phyloP scores from a whole-genome alignment of 768 basidiomycete genomes.

The Xerocomellus intermedius region DNA sequence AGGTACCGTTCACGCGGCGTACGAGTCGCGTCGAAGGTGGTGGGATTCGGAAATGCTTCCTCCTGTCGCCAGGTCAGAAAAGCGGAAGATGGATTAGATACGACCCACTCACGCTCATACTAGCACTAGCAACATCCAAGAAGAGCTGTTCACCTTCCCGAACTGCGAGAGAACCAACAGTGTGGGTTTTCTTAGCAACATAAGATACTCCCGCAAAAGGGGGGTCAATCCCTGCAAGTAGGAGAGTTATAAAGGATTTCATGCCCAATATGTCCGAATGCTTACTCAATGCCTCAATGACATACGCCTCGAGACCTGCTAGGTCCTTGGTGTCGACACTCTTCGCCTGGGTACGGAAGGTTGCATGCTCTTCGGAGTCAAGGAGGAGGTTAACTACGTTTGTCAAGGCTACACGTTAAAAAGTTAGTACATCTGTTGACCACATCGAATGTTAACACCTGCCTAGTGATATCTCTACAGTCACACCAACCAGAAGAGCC shows the following conservation, averaged over 20 bases:
- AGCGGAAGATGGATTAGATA: neutral
- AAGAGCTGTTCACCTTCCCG: conserved; percentile 56
- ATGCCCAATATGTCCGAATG: conserved; percentile 13
- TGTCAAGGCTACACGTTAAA: conserved; percentile 47
- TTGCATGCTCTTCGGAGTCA: conserved; percentile 42
- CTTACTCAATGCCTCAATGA: conserved; percentile 69
- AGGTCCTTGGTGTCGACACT: conserved; percentile 36
- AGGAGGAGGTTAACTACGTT: conserved; percentile 68
- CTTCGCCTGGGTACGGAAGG: conserved; percentile 36
- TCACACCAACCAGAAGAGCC: conserved; percentile 65
- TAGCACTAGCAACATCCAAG: conserved; percentile 57
- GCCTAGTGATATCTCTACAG: conserved; percentile 72
- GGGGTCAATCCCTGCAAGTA: conserved; percentile 60
- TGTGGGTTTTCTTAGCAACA: conserved; percentile 45
- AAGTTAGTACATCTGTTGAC: neutral
- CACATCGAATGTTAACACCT: conserved; percentile 10
- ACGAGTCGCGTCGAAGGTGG: conserved; percentile 44
- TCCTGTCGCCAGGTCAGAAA: conserved; percentile 35
- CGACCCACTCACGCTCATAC: conserved; percentile 49
- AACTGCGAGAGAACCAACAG: conserved; percentile 41
- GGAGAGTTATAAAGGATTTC: conserved; percentile 1
- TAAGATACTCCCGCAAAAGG: conserved; percentile 70
- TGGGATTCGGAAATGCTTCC: conserved; percentile 50
- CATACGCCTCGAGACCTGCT: conserved; percentile 50
- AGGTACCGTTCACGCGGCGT: conserved; percentile 45